Base-by-base conservation (phyloP, 768 basidiomycete species). In the Mycena olivaceomarginata region DNA sequence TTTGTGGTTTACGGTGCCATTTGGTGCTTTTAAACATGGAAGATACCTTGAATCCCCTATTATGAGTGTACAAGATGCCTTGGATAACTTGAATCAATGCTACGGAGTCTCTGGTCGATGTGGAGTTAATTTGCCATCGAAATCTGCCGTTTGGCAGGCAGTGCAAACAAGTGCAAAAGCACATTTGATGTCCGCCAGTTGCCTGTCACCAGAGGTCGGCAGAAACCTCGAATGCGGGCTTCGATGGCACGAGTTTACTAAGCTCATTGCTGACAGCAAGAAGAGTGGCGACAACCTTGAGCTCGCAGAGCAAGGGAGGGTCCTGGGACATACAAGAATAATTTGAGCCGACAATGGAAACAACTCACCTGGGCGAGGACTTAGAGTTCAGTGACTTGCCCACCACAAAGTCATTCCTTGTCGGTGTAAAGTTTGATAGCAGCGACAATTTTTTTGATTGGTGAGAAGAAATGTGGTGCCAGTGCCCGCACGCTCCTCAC, bases 141-240 rank as follows among this genome's bases (percentile, higher is more conserved):
- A n/a, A n/a, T n/a, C n/a, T n/a, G n/a, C n/a, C n/a, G n/a, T n/a
- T n/a, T n/a, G n/a, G n/a, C n/a, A n/a, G n/a, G n/a, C n/a, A n/a
- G n/a, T n/a, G n/a, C n/a, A n/a, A n/a, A n/a, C n/a, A n/a, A n/a
- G n/a, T n/a, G n/a, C n/a, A n/a, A n/a, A n/a, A n/a, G n/a, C n/a
- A n/a, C n/a, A n/a, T n/a, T n/a, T n/a, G n/a, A n/a, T n/a, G n/a
- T n/a, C n/a, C n/a, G n/a, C n/a, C n/a, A n/a, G n/a, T n/a, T n/a
- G n/a, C n/a, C n/a, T n/a, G n/a, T n/a, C n/a, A n/a, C n/a, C n/a
- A n/a, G n/a, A n/a, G n/a, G n/a, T 65, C 63, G 12, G 41, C 43
- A 7, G 72, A 74, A 31, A 74, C 53, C 53, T 74, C 72, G 20
- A 45, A 67, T 10, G 66, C 45, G 4, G 72, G 63, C 56, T 67